Evolutionary conservation across 306 rosid species (phyloP).

Genomic region (Dalbergia cultrata): DNA sequence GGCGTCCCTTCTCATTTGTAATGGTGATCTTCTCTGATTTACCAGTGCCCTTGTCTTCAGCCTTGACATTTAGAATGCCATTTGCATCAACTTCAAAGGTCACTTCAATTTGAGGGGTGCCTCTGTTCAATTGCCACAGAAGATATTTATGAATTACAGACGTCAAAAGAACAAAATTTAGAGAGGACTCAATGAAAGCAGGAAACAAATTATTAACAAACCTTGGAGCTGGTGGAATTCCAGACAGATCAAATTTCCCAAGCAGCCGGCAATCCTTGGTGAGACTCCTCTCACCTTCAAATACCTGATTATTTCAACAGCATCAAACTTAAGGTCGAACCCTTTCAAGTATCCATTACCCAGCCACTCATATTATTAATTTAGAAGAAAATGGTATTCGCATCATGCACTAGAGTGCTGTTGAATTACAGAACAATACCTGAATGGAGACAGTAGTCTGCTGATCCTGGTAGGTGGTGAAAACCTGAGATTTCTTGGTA

Average conservation of each 20-base stretch:
- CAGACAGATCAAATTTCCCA: constrained; percentile 88
- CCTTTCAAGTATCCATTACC: background rate
- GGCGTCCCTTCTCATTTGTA: constrained; percentile 95
- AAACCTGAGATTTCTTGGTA: constrained; percentile 98
- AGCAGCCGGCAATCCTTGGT: constrained; percentile 98
- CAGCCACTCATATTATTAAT: background rate
- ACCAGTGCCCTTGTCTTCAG: constrained; percentile 99
- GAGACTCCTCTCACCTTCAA: constrained; percentile 99
- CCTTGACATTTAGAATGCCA: constrained; percentile 92
- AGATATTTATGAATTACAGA: constrained; percentile 20
- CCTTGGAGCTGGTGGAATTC: constrained; percentile 99
- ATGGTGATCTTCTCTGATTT: constrained; percentile 98
- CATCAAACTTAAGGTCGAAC: constrained; percentile 3
- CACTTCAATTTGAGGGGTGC: constrained; percentile 99
- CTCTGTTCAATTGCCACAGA: constrained; percentile 60
- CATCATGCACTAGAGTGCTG: background rate
- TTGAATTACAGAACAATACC: constrained; percentile 52
- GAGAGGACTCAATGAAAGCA: background rate
- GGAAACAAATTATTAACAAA: constrained; percentile 38
- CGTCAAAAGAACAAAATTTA: background rate
- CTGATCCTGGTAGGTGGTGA: constrained; percentile 99
- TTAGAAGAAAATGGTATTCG: background rate
- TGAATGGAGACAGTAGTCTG: constrained; percentile 99
- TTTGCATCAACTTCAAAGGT: constrained; percentile 99
- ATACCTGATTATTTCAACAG: constrained; percentile 61